Conservation (phyloP, 176 grass and related monocot genomes). For the Paspalum notatum region DNA sequence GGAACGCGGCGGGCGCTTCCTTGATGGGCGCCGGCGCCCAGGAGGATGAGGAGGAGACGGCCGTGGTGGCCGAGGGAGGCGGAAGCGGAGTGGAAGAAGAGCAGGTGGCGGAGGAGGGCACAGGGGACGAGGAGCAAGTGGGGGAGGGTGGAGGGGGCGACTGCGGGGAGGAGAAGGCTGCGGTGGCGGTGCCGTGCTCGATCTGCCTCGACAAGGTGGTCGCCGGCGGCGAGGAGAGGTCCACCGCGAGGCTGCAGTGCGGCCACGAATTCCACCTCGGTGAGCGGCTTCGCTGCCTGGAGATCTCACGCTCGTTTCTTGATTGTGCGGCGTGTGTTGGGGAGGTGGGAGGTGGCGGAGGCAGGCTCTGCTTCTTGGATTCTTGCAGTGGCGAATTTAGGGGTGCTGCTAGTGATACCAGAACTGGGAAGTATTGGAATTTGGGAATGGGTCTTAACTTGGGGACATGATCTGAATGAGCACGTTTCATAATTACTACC, state of each 20-base stretch:
- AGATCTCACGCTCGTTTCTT: conserved; percentile 24
- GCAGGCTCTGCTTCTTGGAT: conserved; percentile 31
- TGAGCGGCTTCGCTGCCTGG: conserved; percentile 39
- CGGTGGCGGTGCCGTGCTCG: conserved; percentile 55
- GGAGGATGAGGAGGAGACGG: conserved; percentile 38
- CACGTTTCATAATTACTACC: background rate
- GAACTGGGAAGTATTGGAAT: conserved; percentile 11
- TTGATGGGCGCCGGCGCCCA: conserved; percentile 45
- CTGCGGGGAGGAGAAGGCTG: conserved; percentile 6
- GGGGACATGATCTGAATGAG: conserved; percentile 4
- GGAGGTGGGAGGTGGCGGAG: conserved; percentile 7
- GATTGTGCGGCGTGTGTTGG: background rate
- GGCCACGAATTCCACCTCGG: conserved; percentile 89
- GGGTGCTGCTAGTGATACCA: background rate
- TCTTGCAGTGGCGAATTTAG: conserved; percentile 7
- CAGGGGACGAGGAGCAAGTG: background rate
- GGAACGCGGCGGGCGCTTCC: conserved; percentile 42
- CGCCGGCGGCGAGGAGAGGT: conserved; percentile 47
- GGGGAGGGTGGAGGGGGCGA: background rate
- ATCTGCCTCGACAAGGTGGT: conserved; percentile 77
- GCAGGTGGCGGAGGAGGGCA: background rate
- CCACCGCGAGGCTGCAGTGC: conserved; percentile 74
- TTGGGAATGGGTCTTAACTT: conserved; percentile 1
- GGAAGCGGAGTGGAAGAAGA: background rate
- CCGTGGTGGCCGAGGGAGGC: background rate